Evolutionary conservation across 495 filamentous ascomycete genomes (phyloP), one percentile per base, ranked within the genome.

Genomic region (Aspergillus avenaceus): DNA sequence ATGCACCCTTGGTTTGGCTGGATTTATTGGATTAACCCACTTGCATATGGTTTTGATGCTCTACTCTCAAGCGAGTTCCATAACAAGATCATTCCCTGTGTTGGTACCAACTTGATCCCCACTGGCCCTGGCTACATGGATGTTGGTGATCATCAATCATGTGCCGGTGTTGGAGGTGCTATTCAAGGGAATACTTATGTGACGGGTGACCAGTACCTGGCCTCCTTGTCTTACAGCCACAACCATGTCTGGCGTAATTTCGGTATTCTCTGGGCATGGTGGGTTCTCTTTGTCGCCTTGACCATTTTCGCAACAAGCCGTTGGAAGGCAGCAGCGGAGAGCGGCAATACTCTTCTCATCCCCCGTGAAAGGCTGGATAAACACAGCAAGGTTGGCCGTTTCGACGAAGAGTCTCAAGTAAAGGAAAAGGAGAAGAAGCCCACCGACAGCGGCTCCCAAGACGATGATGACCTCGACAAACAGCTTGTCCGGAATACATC

Each of bases 1-100:
- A 86, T 93, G 82, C 77, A 83, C 49, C 77, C 82, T 0, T 95
- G 90, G 90, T 84, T 91, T 50, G 74, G 73, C 4, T 91, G 87
- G 88, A 69, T 92, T 2, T 78, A 76, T 47, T 86, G 78, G 65
- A 75, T 92, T 46, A 84, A 91, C 52, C 90, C 90, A 0, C 59
- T 91, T 6, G 66, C 80, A 0, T 95, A 90, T 52, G 78, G 79
- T 0, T 90, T 89, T 47, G 86, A 90, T 50, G 81, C 77, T 7
- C 74, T 87, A 8, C 59, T 88, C 4, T 68, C 79, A 1, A 86
- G 81, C 50, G 87, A 93, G 55, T 86, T 90, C 49, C 65, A 80
- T 55, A 65, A 59, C 21, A 72, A 73, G 11, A 51, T 64, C 8
- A 71, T 83, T 31, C 64, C 75, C 3, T 82, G 76, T 42, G 68